Evolutionary conservation across 2,329 filamentous ascomycete genomes (phyloP).

Genomic region (Tolypocladium paradoxum): DNA sequence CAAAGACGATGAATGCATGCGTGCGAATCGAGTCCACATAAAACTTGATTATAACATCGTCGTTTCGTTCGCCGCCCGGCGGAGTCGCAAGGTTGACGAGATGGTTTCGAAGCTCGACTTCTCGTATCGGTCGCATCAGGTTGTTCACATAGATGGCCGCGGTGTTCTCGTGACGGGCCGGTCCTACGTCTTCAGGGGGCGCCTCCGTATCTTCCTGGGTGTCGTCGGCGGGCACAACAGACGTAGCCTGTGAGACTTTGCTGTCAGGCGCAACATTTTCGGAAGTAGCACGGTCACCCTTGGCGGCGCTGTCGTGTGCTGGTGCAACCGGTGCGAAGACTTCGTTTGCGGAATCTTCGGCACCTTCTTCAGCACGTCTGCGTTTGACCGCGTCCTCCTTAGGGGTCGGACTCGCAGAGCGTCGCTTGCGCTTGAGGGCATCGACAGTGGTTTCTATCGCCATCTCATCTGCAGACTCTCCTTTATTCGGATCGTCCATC

Average conservation of each 20-base stretch:
- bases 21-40: conserved; percentile 79
- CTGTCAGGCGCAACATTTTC: neutral
- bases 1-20: conserved; percentile 73
- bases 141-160: conserved; percentile 79
- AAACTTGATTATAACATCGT: conserved; percentile 50
- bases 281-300: neutral
- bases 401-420: conserved; percentile 51
- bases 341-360: conserved; percentile 6
- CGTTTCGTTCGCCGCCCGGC: conserved; percentile 36
- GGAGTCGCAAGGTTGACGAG: conserved; percentile 58
- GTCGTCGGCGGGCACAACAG: conserved; percentile 3
- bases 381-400: conserved; percentile 39
- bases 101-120: conserved; percentile 54
- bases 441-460: conserved; percentile 22
- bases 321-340: neutral
- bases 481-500: neutral
- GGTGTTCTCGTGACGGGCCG: conserved; percentile 62
- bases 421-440: conserved; percentile 54
- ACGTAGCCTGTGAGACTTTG: neutral
- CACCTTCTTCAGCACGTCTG: conserved; percentile 33
- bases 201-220: conserved; percentile 18
- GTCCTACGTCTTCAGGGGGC: conserved; percentile 29
- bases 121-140: conserved; percentile 76
- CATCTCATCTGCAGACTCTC: conserved; percentile 2
- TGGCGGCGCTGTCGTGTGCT: neutral